These are phyloP conservation scores for Hydrangea macrophylla DNA, from an alignment of 148 eudicot genomes.

Conservation along the genomic window DNA sequence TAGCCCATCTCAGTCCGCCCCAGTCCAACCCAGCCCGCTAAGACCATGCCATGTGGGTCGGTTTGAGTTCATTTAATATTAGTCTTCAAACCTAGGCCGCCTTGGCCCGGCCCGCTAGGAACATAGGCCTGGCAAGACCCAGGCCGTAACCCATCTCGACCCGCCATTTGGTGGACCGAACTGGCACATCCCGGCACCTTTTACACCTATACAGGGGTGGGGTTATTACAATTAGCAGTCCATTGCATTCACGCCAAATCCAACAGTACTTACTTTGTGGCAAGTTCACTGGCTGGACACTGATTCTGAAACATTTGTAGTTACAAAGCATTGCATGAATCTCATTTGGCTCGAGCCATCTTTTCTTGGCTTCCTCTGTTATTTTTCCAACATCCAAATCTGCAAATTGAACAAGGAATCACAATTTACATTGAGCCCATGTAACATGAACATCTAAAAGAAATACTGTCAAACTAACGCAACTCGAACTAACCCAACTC, in stretches of 20 bases:
- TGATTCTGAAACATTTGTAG: conserved; percentile 50
- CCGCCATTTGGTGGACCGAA: not conserved
- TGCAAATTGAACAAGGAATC: conserved; percentile 26
- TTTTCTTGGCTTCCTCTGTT: conserved; percentile 66
- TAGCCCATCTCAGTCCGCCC: too few relatives aligned
- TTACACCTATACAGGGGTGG: too few relatives aligned
- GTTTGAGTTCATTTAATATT: too few relatives aligned
- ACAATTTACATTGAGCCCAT: conserved; percentile 5
- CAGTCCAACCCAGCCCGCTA: too few relatives aligned
- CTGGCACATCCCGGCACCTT: too few relatives aligned
- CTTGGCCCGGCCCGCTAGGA: too few relatives aligned
- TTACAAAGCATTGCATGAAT: conserved; percentile 89
- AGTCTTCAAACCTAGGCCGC: too few relatives aligned
- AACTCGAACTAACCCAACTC: too few relatives aligned
- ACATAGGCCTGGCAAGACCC: too few relatives aligned
- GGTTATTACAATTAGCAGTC: not conserved
- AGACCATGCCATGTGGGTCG: too few relatives aligned
- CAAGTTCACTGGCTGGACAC: conserved; percentile 78
- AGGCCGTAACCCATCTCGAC: too few relatives aligned
- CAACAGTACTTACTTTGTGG: conserved; percentile 51
- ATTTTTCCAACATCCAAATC: conserved; percentile 75
- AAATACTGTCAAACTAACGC: not conserved
- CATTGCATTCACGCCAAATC: not conserved
- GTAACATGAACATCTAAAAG: not conserved
- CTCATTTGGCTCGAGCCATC: conserved; percentile 96